Conservation (phyloP, 106 monocot genomes). For the Platanthera zijinensis region DNA sequence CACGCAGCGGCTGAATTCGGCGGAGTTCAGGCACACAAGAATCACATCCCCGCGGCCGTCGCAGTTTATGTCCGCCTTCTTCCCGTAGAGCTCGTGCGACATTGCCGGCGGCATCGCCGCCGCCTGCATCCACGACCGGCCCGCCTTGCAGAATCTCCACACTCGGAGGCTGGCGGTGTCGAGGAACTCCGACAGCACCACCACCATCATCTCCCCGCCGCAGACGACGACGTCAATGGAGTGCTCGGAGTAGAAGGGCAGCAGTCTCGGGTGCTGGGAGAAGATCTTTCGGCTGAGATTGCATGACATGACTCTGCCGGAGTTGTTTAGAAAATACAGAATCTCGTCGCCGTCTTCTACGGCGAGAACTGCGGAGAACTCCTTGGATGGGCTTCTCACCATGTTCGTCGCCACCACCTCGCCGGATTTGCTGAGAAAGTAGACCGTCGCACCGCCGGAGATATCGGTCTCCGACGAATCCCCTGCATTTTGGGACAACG, state of each 20-base stretch:
- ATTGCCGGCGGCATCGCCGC: constrained; percentile 67
- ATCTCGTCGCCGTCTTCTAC: constrained; percentile 44
- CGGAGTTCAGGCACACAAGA: constrained; percentile 50
- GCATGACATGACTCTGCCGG: constrained; percentile 51
- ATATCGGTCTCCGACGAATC: constrained; percentile 13
- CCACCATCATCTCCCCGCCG: constrained; percentile 42
- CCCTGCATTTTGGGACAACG: constrained; percentile 11
- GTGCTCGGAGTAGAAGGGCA: constrained; percentile 53
- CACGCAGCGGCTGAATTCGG: constrained; percentile 33
- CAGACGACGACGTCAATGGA: constrained; percentile 63
- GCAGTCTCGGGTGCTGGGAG: constrained; percentile 45
- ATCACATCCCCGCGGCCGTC: constrained; percentile 42
- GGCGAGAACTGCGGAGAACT: constrained; percentile 56
- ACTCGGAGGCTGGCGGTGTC: constrained; percentile 64
- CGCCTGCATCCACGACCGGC: constrained; percentile 43
- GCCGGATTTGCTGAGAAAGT: constrained; percentile 74
- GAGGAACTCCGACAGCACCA: constrained; percentile 59
- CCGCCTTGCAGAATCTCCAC: constrained; percentile 43
- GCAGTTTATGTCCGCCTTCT: constrained; percentile 71
- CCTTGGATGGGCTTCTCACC: constrained; percentile 65
- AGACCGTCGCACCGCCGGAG: constrained; percentile 27
- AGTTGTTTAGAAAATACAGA: constrained; percentile 55
- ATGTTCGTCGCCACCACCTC: constrained; percentile 68
- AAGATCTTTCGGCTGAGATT: constrained; percentile 33
- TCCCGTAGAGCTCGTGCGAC: constrained; percentile 63